These are phyloP conservation scores for Nannochloropsis granulata DNA, from an alignment of 108 stramenopile species.

Conservation along the genomic window DNA sequence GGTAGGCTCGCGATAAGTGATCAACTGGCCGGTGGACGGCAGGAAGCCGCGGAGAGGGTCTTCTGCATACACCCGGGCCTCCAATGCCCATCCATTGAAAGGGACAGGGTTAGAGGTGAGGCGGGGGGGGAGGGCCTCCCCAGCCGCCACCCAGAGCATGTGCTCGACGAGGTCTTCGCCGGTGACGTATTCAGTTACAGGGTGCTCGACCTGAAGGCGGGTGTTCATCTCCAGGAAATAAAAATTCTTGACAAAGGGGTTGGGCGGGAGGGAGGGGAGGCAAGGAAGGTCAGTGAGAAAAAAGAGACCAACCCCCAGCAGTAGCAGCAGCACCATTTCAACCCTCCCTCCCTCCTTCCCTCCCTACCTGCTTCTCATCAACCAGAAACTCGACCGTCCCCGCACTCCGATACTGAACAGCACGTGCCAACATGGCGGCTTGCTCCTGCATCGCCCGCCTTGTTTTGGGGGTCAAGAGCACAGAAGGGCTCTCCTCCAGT, in stretches of 20 bases:
- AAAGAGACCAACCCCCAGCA: too few relatives aligned
- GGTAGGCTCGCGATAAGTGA: conserved; percentile 33
- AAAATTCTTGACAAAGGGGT: conserved; percentile 44
- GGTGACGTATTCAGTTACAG: conserved; percentile 80
- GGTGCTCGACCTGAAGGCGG: conserved; percentile 62
- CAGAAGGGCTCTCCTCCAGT: conserved; percentile 76
- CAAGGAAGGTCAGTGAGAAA: too few relatives aligned
- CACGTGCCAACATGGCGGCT: conserved; percentile 51
- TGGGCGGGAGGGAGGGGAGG: conserved; percentile 4
- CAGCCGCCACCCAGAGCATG: conserved; percentile 72
- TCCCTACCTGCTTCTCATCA: conserved; percentile 46
- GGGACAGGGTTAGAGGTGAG: not conserved
- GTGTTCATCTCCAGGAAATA: conserved; percentile 97
- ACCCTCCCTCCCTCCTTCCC: not conserved
- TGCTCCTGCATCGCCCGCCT: conserved; percentile 66
- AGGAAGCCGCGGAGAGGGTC: conserved; percentile 84
- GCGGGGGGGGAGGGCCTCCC: conserved; percentile 7
- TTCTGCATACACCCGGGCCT: conserved; percentile 93
- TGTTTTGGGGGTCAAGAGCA: conserved; percentile 48
- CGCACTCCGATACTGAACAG: conserved; percentile 67
- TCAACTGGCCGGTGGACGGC: conserved; percentile 57
- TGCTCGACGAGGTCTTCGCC: conserved; percentile 78
- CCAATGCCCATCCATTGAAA: conserved; percentile 28
- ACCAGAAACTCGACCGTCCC: conserved; percentile 95
- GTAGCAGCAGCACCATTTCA: too few relatives aligned